Evolutionary conservation across 139 green algal genomes (phyloP).

Genomic region (Chlorella sorokiniana): DNA sequence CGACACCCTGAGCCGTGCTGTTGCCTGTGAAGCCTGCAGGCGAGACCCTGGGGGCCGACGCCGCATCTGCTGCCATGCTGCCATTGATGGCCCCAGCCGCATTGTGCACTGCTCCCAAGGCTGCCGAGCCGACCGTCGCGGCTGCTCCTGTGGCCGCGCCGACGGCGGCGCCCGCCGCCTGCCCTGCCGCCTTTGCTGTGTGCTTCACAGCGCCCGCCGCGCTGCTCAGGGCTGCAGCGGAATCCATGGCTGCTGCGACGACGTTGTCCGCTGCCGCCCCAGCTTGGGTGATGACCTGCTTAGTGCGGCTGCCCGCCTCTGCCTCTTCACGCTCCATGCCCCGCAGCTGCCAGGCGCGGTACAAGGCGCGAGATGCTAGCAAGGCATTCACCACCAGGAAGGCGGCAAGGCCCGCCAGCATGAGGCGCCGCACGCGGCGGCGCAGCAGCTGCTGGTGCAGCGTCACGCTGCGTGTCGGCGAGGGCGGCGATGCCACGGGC

Average conservation of each 20-base stretch:
- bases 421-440: background rate
- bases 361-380: background rate
- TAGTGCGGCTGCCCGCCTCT: background rate
- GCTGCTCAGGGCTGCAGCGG: background rate
- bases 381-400: background rate
- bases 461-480: background rate
- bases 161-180: constrained; percentile 6
- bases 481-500: background rate
- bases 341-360: background rate
- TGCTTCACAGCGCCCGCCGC: background rate
- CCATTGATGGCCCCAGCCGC: background rate
- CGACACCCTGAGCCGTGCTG: background rate
- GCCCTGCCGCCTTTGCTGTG: background rate
- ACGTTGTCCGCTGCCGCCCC: background rate
- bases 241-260: background rate
- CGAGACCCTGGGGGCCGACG: background rate
- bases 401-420: background rate
- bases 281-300: background rate
- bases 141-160: background rate
- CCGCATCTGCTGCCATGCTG: background rate
- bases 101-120: background rate
- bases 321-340: background rate
- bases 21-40: background rate
- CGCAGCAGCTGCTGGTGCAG: constrained; percentile 8
- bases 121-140: background rate